Evolutionary conservation across 139 green algal genomes (phyloP).

Genomic region (Chlorella sp.): DNA sequence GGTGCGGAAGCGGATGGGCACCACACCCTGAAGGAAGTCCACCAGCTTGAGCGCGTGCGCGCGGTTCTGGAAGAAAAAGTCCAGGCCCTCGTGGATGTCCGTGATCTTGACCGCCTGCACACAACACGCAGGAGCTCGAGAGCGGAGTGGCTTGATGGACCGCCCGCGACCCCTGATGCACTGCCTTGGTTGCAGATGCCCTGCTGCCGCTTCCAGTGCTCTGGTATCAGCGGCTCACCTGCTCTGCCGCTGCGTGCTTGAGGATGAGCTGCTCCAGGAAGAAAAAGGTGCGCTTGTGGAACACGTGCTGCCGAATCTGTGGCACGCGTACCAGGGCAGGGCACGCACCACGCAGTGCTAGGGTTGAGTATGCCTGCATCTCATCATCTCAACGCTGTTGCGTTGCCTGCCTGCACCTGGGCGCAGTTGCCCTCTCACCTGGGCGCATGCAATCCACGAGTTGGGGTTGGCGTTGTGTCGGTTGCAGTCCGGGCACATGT

Average conservation of each 20-base stretch:
- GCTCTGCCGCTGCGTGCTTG: constrained; percentile 71
- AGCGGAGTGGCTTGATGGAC: too few species aligned
- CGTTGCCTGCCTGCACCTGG: too few species aligned
- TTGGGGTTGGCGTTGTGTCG: constrained; percentile 86
- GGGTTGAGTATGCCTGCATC: too few species aligned
- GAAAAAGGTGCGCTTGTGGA: constrained; percentile 98
- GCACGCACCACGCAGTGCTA: too few species aligned
- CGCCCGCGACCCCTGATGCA: too few species aligned
- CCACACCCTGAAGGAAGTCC: constrained; percentile 85
- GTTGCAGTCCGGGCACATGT: constrained; percentile 95
- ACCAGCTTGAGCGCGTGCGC: constrained; percentile 88
- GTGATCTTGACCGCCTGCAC: constrained; percentile 67
- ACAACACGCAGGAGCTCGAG: too few species aligned
- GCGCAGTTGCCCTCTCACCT: too few species aligned
- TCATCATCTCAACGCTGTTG: too few species aligned
- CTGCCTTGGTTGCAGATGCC: too few species aligned
- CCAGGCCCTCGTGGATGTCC: constrained; percentile 82
- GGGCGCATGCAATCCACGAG: constrained; percentile 86
- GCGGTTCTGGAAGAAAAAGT: constrained; percentile 92
- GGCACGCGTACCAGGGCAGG: too few species aligned
- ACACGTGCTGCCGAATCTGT: constrained; percentile 90
- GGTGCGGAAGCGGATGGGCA: constrained; percentile 58
- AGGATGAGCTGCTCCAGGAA: constrained; percentile 99
- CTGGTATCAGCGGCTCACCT: too few species aligned
- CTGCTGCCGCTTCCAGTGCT: too few species aligned